Evolutionary conservation across 2,329 filamentous ascomycete species (phyloP), one percentile per base, ranked within the genome.

Genomic region (Colletotrichum sp.): DNA sequence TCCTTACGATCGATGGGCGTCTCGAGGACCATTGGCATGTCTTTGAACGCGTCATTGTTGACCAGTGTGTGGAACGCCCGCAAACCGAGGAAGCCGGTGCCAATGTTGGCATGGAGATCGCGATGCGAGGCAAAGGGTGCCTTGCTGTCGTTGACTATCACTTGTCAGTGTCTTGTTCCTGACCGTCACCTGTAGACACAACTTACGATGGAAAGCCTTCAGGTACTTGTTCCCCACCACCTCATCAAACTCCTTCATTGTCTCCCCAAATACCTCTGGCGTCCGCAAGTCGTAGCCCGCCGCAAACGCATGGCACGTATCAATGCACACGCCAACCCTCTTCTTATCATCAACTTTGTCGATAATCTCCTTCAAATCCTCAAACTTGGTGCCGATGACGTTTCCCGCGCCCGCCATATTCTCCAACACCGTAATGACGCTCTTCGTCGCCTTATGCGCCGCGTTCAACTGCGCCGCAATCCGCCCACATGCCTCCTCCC

Each of bases 301-400:
- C 0, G 96, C 96, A 84, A 99, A 99, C 75, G 96, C 93, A 85
- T 99, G 97, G 86, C 97, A 99, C 0, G 97, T 99, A 83, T 99
- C 97, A 72, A 99, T 92, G 84, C 97, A 99, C 22, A 99, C 96
- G 62, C 96, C 97, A 3, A 99, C 93, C 36, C 97, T 92, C 59
- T 88, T 84, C 86, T 98, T 98, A 83, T 98, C 92, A 27, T 96
- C 90, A 29, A 99, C 91, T 11, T 92, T 88, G 16, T 90, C 90
- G 79, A 99, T 98, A 78, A 98, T 95, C 81, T 96, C 94, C 15
- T 93, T 90, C 63, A 99, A 90, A 80, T 99, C 96, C 82, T 96
- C 93, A 83, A 98, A 98, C 1, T 90, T 93, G 19, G 92, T 93
- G 34, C 97, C 97, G 68, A 99, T 92, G 6, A 98, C 93, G 80